Evolutionary conservation across 2,329 filamentous ascomycete genomes (phyloP), one percentile per base, ranked within the genome.

Genomic region (Pseudogymnoascus sp.): DNA sequence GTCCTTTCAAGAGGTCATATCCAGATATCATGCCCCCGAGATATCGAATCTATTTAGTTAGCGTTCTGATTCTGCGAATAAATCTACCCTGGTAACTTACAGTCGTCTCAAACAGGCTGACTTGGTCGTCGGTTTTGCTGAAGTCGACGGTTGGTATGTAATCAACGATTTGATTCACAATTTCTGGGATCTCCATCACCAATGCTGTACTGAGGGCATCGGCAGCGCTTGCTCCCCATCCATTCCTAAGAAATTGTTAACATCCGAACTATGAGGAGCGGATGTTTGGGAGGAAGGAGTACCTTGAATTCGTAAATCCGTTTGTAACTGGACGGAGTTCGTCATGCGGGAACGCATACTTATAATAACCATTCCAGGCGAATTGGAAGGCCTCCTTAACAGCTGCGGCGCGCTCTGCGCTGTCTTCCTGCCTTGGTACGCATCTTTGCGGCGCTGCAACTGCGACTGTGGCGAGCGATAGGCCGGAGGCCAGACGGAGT

Each of bases 31-130:
- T 80, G n/a, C 90, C 91, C 6, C 84, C 91, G 0, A 96, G 77
- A 69, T 96, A 96, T 17, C 91, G 87, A 71, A 96, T 96, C 1
- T 56, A 21, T 33, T 35, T 11, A 56, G 29, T 56, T 33, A 56
- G 29, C 50, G n/a, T 19, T 11, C 4, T 2, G 11, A 56, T 13
- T 31, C 4, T 15, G 3, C 11, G 13, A 33, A 19, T 17, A 11
- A 17, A 9, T 17, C 6, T 13, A 9, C 85, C 92, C 0, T 96
- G 77, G 70, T 96, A 96, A 29, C 92, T 87, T 71, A 96, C 96
- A 0, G 90, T 96, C 0, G 91, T 96, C 76, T 96, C 92, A 70
- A 96, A 96, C 7, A 96, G 76, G 38, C 88, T 93, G 59, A 96
- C 85, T 9, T 79, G 75, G 7, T 65, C 59, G 1, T 79, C 70